Evolutionary conservation across 345 rosid genomes (phyloP), one percentile per base, ranked within the genome.

Genomic region (Populus euphratica): DNA sequence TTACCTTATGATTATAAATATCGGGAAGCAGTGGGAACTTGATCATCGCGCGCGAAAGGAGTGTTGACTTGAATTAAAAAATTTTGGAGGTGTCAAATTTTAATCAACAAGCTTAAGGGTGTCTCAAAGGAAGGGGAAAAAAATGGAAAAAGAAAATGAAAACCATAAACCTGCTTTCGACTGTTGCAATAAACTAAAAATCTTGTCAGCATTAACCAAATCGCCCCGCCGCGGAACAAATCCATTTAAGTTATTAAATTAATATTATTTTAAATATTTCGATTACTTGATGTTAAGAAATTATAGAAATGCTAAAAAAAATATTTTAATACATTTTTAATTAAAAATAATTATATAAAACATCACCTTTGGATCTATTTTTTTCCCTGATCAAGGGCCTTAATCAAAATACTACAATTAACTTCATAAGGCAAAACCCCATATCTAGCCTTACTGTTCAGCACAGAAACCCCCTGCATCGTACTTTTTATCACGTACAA

Each of bases 341-440:
- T 41, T 10, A 41, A 41, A 41, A 41, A 41, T 41, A 41, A 41
- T 9, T 41, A 2, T 10, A 3, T 9, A 41, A 41, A 41, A 2
- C 13, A 41, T 41, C 11, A 10, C 44, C 13, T 10, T 41, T 41
- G 44, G 44, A 10, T 41, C 10, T 41, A 1, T 10, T 41, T 10
- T 2, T 10, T 0, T 41, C 0, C 90, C 89, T 47, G 91, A 50
- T 93, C 89, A 1, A 90, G 85, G 7, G 91, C 97, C 61, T 93
- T 94, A 8, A 90, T 87, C 67, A 93, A 83, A 54, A 93, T 87
- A 67, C 93, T 94, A 73, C 85, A 82, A 25, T 93, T 91, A 70
- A 89, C 88, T 64, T 91, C 91, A 78, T 94, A 89, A 2, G 98
- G 94, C 6, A 87, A 74, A 39, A 94, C 90, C 18, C 85, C 85